Evolutionary conservation across 257 asterid species (phyloP), one percentile per base, ranked within the genome.

Genomic region (Przewalskia tangutica): DNA sequence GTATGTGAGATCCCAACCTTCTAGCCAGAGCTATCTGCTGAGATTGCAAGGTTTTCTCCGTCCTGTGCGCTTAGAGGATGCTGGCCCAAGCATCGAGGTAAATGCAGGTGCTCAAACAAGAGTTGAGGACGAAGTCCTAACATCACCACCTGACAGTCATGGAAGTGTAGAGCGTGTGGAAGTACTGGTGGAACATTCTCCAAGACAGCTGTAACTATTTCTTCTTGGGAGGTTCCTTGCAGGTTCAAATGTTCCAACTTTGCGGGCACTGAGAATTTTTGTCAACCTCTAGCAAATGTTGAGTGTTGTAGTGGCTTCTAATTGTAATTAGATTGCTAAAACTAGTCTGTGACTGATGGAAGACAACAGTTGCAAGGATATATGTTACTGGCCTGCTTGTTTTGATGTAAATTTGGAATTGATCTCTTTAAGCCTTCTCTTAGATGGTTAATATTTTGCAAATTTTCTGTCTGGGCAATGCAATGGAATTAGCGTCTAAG

Each of bases 11-110:
- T 90, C 87, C 84, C 94, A 90, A 90, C 77, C 97, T 75, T 88
- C 95, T 18, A 94, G 95, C 85, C 98, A 88, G 87, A 89, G 97
- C 86, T 91, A 94, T 84, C 89, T 85, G 78, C 77, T 92, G 86
- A 90, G 99, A 82, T 55, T 94, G 88, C 98, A 93, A 76, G 97
- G 97, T 32, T 87, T 90, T 81, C 92, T 91, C 76, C 93, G 90
- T 16, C 94, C 93, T 1, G 82, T 93, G 66, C 92, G 82, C 40
- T 53, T 92, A 0, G 97, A 84, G 86, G 83, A 88, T 84, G 86
- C 86, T 8, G 85, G 86, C n/a, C 79, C 90, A 2, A 85, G 64
- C 18, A 65, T 80, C 12, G 62, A 50, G 46, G 62, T 48, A 75
- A 86, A 83, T 66, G 75, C 83, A 6, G 92, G 68, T 78, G 83